Conservation (phyloP, 2,329 filamentous ascomycete species). For the Stagonosporopsis rhizophila region DNA sequence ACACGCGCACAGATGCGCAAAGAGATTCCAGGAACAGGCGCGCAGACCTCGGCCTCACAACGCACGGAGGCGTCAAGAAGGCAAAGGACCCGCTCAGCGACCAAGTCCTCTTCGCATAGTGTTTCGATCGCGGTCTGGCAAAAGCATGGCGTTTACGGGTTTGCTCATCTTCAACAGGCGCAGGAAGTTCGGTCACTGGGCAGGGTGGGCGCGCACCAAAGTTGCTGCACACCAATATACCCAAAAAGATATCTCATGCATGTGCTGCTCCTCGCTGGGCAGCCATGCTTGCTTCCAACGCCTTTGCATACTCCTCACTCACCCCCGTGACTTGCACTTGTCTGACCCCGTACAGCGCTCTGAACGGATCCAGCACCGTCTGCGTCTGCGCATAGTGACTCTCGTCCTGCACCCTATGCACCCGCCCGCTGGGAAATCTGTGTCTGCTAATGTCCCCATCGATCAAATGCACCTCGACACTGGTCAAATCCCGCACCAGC, state of each 20-base stretch:
- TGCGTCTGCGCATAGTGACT: constrained; percentile 48
- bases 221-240: constrained; percentile 31
- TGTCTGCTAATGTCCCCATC: constrained; percentile 39
- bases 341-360: constrained; percentile 45
- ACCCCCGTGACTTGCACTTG: constrained; percentile 50
- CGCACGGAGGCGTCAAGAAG: constrained; percentile 67
- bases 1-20: constrained; percentile 74
- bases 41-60: constrained; percentile 76
- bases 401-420: constrained; percentile 45
- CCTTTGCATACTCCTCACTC: constrained; percentile 46
- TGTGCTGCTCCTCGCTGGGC: constrained; percentile 24
- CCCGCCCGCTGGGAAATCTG: constrained; percentile 40
- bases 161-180: constrained; percentile 18
- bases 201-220: constrained; percentile 3
- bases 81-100: constrained; percentile 77
- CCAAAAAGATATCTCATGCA: constrained; percentile 29
- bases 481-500: constrained; percentile 30
- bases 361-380: constrained; percentile 53
- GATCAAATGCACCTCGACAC: constrained; percentile 42
- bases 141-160: constrained; percentile 30
- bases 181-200: constrained; percentile 13
- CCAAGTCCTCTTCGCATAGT: constrained; percentile 75
- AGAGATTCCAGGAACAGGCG: constrained; percentile 77
- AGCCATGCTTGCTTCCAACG: constrained; percentile 45
- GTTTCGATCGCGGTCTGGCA: constrained; percentile 14